Evolutionary conservation across 1,139 yeast genomes (phyloP), one percentile per base, ranked within the genome.

Genomic region (Hyphopichia wangnamkhiaoensis): DNA sequence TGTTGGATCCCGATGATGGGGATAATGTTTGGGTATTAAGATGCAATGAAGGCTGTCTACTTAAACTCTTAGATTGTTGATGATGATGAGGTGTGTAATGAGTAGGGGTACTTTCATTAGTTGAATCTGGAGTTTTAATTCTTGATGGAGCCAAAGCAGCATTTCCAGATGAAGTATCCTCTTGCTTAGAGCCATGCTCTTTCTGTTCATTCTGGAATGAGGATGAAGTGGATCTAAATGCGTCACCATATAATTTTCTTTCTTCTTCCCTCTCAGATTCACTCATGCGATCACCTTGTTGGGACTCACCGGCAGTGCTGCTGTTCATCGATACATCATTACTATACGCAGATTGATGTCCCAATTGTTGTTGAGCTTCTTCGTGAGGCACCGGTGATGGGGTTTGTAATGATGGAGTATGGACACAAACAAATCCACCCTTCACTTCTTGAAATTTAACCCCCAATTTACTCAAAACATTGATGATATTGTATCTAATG

Each of bases 371-470:
- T 29, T 5, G 20, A 21, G 19, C 9, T 32, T 10, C 26, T 12
- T 10, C 26, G 17, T 21, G 34, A 18, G 34, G 34, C 30, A 31
- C 35, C 34, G 25, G 23, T 25, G 33, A 31, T 35, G 21, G 23
- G 16, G 42, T 55, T 39, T 63, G 66, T 21, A 68, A 54, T 1
- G 80, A 73, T 4, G 86, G 82, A 19, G 79, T 74, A 58, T 86
- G 93, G 10, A 82, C 74, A 66, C 98, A 93, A 26, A 87, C 76
- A 59, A 93, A 93, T 0, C 98, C 98, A 41, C 98, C 98, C 54
- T 85, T 85, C 18, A 93, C 95, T 62, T 93, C 98, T 47, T 83
- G 86, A 58, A 79, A 91, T 48, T 82, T 80, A 34, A 93, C 94
- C 17, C 90, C 91, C 54, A 89, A 70, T 47, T 80, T 80, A 26